Base-by-base conservation (phyloP, 495 filamentous ascomycete species). In the Annulohypoxylon maeteangense region DNA sequence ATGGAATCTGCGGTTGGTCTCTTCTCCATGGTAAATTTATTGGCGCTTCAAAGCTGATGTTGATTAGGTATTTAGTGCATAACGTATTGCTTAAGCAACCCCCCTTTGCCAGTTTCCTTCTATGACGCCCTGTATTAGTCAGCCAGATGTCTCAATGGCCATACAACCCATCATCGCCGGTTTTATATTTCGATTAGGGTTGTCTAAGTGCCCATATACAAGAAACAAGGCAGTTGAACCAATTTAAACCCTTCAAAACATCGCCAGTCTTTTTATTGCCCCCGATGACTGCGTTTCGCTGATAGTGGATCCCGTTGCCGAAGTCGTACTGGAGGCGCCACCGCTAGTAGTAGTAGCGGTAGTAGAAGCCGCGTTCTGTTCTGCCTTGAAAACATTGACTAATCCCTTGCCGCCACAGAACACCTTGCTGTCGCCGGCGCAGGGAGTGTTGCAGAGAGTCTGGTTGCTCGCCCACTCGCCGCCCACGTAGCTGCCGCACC, bases 401-500 rank as follows among this genome's bases (percentile, higher is more conserved):
- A 50, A 23, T 12, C 47, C 47, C 47, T 50, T 50, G 22, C 47
- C 47, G 23, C 47, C 47, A 12, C 47, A 50, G 47, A 50, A 50
- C 47, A 23, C 47, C 47, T 50, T 27, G 23, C 47, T 27, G 22
- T 50, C 47, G 47, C 47, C 47, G 23, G 47, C 29, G 23, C 47
- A 50, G 4, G 47, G 22, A 11, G 23, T 50, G 23, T 50, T 50
- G 47, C 47, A 50, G 23, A 27, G 8, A 50, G 47, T 50, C 47
- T 50, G 47, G 20, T 50, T 50, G 20, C 47, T 50, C 23, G 47
- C 47, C 47, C 47, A 50, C 23, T 50, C 47, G 22, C 47, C 47
- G 23, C 47, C 47, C 23, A 50, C 47, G 47, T 50, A 50, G 47
- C 23, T 29, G 4, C 47, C 47, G 23, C 47, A 50, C 47, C 47